A percentile compares a stretch with the other conserved stretches of the same genome.
Conservation (phyloP, 2,329 filamentous ascomycete species). For the Seiridium cupressi region DNA sequence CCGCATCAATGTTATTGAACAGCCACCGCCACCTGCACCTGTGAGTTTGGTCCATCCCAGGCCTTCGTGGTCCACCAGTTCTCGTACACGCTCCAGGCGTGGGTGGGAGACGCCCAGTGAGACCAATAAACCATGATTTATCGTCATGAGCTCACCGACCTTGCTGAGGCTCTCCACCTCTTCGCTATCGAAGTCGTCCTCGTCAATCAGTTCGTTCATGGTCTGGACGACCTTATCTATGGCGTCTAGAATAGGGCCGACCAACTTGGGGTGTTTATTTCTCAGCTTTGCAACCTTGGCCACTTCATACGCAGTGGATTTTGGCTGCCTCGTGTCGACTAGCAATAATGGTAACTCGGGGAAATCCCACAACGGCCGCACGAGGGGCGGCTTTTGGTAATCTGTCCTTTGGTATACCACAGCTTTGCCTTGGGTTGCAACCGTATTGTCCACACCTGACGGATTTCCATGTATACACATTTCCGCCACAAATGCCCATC, state of each 20-base stretch:
- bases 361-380: slow-evolving; percentile 79
- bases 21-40: slow-evolving; percentile 91
- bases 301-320: slow-evolving; percentile 83
- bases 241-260: slow-evolving; percentile 77
- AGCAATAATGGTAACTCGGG: slow-evolving; percentile 88
- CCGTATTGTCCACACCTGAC: slow-evolving; percentile 95
- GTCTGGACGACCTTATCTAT: slow-evolving; percentile 71
- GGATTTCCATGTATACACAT: slow-evolving; percentile 98
- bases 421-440: slow-evolving; percentile 88
- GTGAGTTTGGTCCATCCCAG: slow-evolving; percentile 98
- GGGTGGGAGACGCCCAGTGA: slow-evolving; percentile 93
- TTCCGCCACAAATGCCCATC: slow-evolving; percentile 96
- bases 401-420: slow-evolving; percentile 84
- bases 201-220: slow-evolving; percentile 52
- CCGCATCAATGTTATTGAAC: slow-evolving; percentile 86
- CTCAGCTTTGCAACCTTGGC: slow-evolving; percentile 78
- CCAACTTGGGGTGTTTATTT: slow-evolving; percentile 70
- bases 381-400: slow-evolving; percentile 72
- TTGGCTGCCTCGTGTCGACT: slow-evolving; percentile 84
- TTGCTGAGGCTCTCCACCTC: slow-evolving; percentile 64
- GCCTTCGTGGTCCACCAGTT: slow-evolving; percentile 83
- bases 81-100: slow-evolving; percentile 84
- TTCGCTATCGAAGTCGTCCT: slow-evolving; percentile 66
- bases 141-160: slow-evolving; percentile 83
- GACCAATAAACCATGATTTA: slow-evolving; percentile 93